phyloP scores from a whole-genome alignment of 169 alveolate species.

The Neospora caninum region DNA sequence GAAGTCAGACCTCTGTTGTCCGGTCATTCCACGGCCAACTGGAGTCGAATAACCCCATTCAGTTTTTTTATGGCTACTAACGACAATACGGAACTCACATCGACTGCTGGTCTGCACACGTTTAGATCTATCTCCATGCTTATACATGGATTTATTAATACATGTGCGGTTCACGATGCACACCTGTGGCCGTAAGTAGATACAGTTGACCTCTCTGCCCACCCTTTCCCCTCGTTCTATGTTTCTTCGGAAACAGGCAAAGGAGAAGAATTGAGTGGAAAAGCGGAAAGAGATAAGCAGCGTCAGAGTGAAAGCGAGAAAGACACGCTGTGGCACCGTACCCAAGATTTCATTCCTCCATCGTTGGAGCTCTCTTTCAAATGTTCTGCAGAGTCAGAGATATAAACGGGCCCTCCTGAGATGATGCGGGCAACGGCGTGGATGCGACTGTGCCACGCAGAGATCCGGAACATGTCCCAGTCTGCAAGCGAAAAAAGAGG shows the following conservation, averaged over 20 bases:
- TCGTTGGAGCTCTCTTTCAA: background rate
- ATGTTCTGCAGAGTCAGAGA: background rate
- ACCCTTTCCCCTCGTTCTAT: background rate
- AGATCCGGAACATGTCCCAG: constrained; percentile 44
- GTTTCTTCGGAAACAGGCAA: background rate
- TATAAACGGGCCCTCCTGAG: constrained; percentile 34
- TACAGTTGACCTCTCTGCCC: background rate
- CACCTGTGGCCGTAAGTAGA: too few relatives aligned
- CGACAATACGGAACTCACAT: too few relatives aligned
- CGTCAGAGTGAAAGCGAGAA: background rate
- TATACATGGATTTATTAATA: background rate
- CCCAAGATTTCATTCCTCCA: background rate
- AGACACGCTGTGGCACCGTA: background rate
- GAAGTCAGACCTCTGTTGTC: too few relatives aligned
- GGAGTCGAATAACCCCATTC: too few relatives aligned
- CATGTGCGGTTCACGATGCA: too few relatives aligned
- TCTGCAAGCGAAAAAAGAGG: background rate
- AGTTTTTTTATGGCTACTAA: too few relatives aligned
- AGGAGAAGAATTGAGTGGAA: background rate
- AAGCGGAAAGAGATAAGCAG: background rate
- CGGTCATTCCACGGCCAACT: too few relatives aligned
- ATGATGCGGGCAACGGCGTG: constrained; percentile 40
- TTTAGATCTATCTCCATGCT: background rate
- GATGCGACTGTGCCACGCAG: background rate
- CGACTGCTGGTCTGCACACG: too few relatives aligned